Evolutionary conservation across 129 eudicot species (phyloP), one percentile per base, ranked within the genome.

Genomic region (Sambucus nigra): DNA sequence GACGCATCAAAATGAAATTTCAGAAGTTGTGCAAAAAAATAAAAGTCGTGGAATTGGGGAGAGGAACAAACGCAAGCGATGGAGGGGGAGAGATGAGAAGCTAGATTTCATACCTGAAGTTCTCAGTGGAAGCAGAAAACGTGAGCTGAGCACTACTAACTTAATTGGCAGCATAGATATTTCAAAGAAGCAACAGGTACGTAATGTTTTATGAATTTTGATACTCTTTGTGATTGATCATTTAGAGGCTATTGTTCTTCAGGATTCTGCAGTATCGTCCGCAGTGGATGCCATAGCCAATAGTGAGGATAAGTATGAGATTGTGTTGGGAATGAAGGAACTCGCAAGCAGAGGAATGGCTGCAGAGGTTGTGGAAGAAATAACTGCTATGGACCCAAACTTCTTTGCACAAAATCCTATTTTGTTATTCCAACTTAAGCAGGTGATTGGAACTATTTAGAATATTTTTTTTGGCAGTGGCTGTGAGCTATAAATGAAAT

Each of bases 301-400:
- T 55, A 71, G 50, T 70, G 86, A 76, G 44, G 88, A 80, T 25
- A 86, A 67, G 55, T 80, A 72, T 72, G 96, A 92, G 73, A 70
- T 75, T 63, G 70, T 92, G 63, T 70, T 92, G 60, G 80, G 82
- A 53, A 42, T 92, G 59, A 92, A 82, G 86, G 99, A 92, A 53
- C 64, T 86, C 67, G 76, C 96, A 10, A 72, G 74, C 70, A 77
- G 74, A 67, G 96, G 99, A 68, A 86, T 86, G 99, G 84, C 96
- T 69, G 87, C 84, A 13, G 96, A 92, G 72, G 96, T 92, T 51
- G 84, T 86, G 51, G 99, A 82, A 73, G 96, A 82, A 66, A 76
- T 92, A 60, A 82, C 82, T 59, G 76, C 76, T 18, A 61, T 92
- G 59, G 89, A 82, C 55, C 80, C 91, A 4, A 66, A 74, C 18